These are phyloP conservation scores for Xylaria nigripes DNA, from an alignment of 495 filamentous ascomycete species.

Conservation along the genomic window DNA sequence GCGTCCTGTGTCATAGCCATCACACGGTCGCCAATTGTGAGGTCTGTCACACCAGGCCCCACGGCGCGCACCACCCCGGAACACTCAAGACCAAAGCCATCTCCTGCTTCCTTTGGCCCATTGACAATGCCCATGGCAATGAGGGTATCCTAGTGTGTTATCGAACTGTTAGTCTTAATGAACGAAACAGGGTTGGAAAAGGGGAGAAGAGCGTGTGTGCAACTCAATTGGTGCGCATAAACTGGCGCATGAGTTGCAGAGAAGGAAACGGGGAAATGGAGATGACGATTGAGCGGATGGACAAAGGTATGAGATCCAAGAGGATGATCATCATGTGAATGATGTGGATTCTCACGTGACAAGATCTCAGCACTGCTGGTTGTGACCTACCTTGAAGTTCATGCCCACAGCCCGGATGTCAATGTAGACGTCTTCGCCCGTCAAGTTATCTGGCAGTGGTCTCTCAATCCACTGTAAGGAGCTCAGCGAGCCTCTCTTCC, in stretches of 20 bases:
- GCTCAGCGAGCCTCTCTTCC: conserved; percentile 1
- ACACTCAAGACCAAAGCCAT: conserved; percentile 1
- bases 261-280: no score
- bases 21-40: not conserved
- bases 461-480: not conserved
- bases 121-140: conserved; percentile 5
- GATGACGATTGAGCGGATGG: no score
- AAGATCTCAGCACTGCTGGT: not conserved
- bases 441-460: not conserved
- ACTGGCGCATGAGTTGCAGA: no score
- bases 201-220: not conserved
- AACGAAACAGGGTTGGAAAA: not conserved
- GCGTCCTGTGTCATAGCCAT: not conserved
- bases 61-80: not conserved
- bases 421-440: not conserved
- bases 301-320: not conserved
- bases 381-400: conserved; percentile 8
- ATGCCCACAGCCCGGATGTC: not conserved
- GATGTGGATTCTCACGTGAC: no score
- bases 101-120: not conserved
- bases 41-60: not conserved
- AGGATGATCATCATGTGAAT: not conserved
- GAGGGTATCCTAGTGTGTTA: conserved; percentile 3
- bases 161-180: not conserved
- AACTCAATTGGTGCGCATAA: no score